Percentiles rank a stretch among this genome's conserved stretches.
phyloP scores from a whole-genome alignment of 129 eudicot species.

The Ambrosia artemisiifolia region DNA sequence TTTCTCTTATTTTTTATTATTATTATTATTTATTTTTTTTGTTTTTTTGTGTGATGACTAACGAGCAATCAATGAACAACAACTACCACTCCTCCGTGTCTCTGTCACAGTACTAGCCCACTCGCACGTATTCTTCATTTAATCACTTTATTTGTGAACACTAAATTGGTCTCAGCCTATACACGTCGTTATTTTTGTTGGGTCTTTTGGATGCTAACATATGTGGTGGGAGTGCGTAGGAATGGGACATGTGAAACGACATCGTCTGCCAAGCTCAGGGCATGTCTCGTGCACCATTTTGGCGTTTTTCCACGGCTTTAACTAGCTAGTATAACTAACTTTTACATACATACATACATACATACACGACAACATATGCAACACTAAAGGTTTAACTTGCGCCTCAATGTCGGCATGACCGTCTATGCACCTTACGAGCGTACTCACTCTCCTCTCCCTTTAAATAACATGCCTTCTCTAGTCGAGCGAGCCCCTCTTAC shows the following conservation, averaged over 20 bases:
- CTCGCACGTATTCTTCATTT: not conserved
- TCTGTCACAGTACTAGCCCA: not conserved
- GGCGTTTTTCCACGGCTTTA: slow-evolving; percentile 18
- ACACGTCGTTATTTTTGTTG: not conserved
- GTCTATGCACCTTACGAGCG: too few species aligned
- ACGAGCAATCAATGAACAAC: slow-evolving; percentile 19
- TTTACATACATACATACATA: too few species aligned
- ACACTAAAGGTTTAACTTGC: too few species aligned
- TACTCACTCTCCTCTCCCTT: too few species aligned
- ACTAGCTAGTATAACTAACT: too few species aligned
- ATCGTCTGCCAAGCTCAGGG: slow-evolving; percentile 11
- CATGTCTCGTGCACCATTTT: slow-evolving; percentile 9
- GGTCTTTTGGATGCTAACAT: not conserved
- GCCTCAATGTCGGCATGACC: too few species aligned
- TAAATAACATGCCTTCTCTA: too few species aligned
- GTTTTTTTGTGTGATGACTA: slow-evolving; percentile 4
- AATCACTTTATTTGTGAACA: not conserved
- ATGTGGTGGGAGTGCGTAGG: slow-evolving; percentile 17
- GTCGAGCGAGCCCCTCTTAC: too few species aligned
- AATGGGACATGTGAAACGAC: slow-evolving; percentile 26
- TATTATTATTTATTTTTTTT: slow-evolving; percentile 13
- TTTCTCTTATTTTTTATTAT: not conserved
- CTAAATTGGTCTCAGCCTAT: not conserved
- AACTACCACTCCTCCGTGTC: slow-evolving; percentile 16
- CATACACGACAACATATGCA: not conserved